Evolutionary conservation across 768 basidiomycete species (phyloP), one percentile per base, ranked within the genome.

Genomic region (Serendipita sp.): DNA sequence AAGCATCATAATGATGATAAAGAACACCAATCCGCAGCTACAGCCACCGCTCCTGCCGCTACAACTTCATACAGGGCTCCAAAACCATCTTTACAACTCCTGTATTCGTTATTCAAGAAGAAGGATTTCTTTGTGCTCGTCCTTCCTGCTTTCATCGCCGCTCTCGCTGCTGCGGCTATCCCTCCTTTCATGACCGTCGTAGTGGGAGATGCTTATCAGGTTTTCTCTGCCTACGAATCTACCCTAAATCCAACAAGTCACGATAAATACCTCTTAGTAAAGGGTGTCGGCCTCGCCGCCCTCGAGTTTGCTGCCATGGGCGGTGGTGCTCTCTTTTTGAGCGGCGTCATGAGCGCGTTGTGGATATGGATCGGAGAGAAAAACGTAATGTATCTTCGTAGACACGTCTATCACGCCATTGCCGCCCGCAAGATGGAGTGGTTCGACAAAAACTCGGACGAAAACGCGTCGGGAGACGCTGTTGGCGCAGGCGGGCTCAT

Each of bases 331-430:
- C 76, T 96, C 34, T 72, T 81, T 1, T 76, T 92, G 65, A 88
- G 87, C 70, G 88, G 87, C 68, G 68, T 87, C 65, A 89, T 87
- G 1, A 84, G 85, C 56, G 79, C 78, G 32, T 73, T 95, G 8
- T 98, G 95, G 95, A 89, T 92, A 54, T 83, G 85, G 77, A 82
- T 86, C 3, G 92, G 91, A 2, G 95, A 97, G 73, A 77, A 82
- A 65, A 89, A 91, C 67, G 83, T 85, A 4, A 75, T 84, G 68
- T 78, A 79, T 5, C 74, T 96, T 18, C 76, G 93, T 66, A 78
- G 79, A 69, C 75, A 76, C 56, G 86, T 94, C 3, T 95, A 89
- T 71, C 70, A 72, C 2, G 81, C 84, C 1, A 82, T 96, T 32
- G 79, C 83, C 15, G 71, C 70, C 28, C 86, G 86, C 70, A 84